Evolutionary conservation across 1,284 basidiomycete genomes (phyloP).

Genomic region (Cutaneotrichosporon sp.): DNA sequence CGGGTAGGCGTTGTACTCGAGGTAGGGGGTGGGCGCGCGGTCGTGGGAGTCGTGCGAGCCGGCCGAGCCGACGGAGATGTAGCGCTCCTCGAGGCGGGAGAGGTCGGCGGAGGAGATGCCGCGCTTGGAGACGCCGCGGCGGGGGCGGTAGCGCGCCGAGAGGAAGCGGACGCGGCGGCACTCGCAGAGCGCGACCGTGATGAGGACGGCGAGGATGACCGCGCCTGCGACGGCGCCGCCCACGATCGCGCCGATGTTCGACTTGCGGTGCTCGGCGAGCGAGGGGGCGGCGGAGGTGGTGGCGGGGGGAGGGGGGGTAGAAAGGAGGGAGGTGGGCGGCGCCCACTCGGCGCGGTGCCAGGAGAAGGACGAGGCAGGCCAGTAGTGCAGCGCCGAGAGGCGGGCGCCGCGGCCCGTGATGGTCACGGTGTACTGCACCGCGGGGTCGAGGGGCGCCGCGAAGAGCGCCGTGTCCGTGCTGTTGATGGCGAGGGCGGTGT

Average conservation of each 20-base stretch:
- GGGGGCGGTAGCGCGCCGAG: neutral
- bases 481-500: neutral
- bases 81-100: neutral
- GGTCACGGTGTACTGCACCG: neutral
- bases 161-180: neutral
- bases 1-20: neutral
- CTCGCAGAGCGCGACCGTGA: neutral
- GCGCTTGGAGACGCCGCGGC: neutral
- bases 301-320: neutral
- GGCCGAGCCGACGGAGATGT: neutral
- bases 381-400: neutral
- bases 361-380: neutral
- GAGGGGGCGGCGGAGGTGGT: neutral
- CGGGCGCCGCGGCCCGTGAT: neutral
- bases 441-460: neutral
- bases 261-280: neutral
- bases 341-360: neutral
- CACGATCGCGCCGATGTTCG: neutral
- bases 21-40: neutral
- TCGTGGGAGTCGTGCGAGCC: neutral
- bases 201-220: neutral
- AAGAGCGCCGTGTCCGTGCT: neutral
- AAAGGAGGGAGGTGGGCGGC: neutral
- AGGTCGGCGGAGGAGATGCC: conserved; percentile 1
- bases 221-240: neutral